Conservation (phyloP, 2,329 filamentous ascomycete genomes). For the Orbilia blumenaviensis region DNA sequence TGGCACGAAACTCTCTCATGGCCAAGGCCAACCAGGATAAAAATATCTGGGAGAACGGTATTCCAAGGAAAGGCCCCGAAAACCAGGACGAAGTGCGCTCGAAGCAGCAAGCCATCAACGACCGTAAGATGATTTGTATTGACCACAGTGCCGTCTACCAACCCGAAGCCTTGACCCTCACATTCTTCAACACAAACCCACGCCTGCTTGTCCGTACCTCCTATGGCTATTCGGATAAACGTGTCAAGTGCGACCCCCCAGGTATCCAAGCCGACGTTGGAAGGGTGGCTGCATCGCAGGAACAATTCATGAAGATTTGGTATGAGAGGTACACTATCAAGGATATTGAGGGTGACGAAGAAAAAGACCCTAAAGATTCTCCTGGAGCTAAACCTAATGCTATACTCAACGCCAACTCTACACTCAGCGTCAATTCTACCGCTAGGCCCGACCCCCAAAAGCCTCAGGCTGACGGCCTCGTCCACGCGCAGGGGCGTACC, state of each 20-base stretch:
- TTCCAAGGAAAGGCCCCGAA: not conserved
- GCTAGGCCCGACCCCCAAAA: not conserved
- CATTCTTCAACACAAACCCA: constrained; percentile 30
- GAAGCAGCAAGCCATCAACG: constrained; percentile 22
- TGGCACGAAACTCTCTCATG: constrained; percentile 22
- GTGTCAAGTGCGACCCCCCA: not conserved
- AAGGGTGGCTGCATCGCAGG: constrained; percentile 3
- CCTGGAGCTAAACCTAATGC: not conserved
- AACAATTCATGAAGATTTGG: constrained; percentile 33
- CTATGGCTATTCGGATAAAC: constrained; percentile 14
- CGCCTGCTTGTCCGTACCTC: constrained; percentile 18
- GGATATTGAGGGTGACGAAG: not conserved
- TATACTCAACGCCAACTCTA: not conserved
- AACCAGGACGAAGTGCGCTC: too few relatives aligned
- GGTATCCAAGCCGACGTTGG: not conserved
- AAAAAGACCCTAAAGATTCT: not conserved
- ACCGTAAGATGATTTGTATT: constrained; percentile 33
- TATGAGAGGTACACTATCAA: not conserved
- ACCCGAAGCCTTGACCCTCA: constrained; percentile 26
- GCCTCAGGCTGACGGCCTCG: not conserved
- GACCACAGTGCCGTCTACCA: constrained; percentile 14
- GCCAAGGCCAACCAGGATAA: constrained; percentile 8
- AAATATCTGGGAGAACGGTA: constrained; percentile 6
- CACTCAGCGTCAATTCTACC: too few relatives aligned
- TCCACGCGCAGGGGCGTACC: not conserved